Percentiles rank a stretch among this genome's conserved stretches.
Evolutionary conservation across 768 basidiomycete genomes (phyloP).

Genomic region (Boletus reticuloceps): DNA sequence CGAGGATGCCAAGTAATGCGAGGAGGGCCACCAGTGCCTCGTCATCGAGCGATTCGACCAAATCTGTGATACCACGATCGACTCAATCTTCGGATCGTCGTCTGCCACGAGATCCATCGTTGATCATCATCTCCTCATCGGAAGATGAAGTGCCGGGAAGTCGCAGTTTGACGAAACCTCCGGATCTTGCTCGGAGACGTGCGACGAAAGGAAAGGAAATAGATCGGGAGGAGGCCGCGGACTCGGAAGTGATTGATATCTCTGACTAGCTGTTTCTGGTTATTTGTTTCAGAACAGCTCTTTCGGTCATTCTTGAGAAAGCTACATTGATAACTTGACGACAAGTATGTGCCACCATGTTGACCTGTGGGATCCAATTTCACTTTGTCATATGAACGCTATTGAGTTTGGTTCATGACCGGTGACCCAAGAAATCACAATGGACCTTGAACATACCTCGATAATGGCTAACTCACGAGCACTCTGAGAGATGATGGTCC

Average conservation of each 20-base stretch:
- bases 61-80: constrained; percentile 13
- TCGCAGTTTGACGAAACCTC: neutral
- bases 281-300: neutral
- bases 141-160: constrained; percentile 12
- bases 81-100: constrained; percentile 17
- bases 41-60: constrained; percentile 11
- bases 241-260: constrained; percentile 56
- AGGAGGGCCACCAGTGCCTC: constrained; percentile 10
- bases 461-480: too few species aligned
- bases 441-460: too few species aligned
- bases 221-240: constrained; percentile 34
- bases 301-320: neutral
- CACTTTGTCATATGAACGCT: too few species aligned
- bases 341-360: too few species aligned
- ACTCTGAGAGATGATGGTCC: too few species aligned
- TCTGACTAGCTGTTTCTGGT: constrained; percentile 29
- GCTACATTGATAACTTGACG: too few species aligned
- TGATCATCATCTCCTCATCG: constrained; percentile 21
- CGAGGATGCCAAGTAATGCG: constrained; percentile 9
- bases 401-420: too few species aligned
- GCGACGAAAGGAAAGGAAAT: constrained; percentile 11
- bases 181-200: constrained; percentile 8
- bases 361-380: too few species aligned
- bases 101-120: constrained; percentile 20
- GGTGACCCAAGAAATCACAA: too few species aligned